A percentile compares a stretch with the other conserved stretches of the same genome.
phyloP scores from a whole-genome alignment of 345 rosid species.

The Capsella bursapastoris region DNA sequence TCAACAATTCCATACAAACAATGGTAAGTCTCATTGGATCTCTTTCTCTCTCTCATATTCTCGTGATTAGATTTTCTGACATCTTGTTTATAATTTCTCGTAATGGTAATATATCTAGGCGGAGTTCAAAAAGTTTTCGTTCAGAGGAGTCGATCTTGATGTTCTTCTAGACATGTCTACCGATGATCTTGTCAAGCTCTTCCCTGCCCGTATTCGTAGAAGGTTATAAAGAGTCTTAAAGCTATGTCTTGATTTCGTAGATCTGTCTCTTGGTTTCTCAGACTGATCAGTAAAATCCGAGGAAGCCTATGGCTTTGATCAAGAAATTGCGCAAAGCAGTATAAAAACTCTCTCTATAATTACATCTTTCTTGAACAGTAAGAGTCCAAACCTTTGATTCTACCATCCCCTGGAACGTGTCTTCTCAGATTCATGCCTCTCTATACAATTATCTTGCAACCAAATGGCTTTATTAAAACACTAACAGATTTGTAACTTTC shows the following conservation, averaged over 20 bases:
- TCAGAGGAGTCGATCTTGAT: conserved; percentile 70
- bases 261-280: not conserved
- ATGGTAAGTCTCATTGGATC: conserved; percentile 13
- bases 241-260: not conserved
- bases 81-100: not conserved
- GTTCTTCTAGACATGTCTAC: conserved; percentile 45
- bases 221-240: conserved; percentile 44
- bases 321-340: conserved; percentile 69
- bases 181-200: conserved; percentile 76
- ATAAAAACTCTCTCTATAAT: not conserved
- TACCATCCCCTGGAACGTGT: too few species aligned
- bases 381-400: too few species aligned
- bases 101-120: conserved; percentile 41
- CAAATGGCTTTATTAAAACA: not conserved
- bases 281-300: conserved; percentile 7
- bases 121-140: conserved; percentile 73
- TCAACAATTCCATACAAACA: conserved; percentile 15
- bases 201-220: conserved; percentile 65
- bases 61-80: not conserved
- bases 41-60: conserved; percentile 1
- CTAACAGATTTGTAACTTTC: not conserved
- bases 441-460: not conserved
- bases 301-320: conserved; percentile 72
- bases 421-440: too few species aligned
- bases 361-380: not conserved